Evolutionary conservation across 805 yeast species (phyloP), one percentile per base, ranked within the genome.

Genomic region (Kodamaea kaohsiungensis): DNA sequence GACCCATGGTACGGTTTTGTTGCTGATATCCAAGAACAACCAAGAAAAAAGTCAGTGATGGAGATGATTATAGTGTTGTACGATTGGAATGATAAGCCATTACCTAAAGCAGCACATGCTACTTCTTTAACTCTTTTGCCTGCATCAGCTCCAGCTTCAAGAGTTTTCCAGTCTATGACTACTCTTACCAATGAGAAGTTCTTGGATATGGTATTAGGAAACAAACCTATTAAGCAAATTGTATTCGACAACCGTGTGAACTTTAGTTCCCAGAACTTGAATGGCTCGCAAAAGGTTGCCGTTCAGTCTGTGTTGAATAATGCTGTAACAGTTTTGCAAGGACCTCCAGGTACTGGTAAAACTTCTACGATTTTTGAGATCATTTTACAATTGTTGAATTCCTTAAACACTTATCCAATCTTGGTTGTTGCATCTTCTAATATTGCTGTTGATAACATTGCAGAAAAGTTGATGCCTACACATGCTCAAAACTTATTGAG

Each of bases 351-450:
- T 12, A 75, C 79, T 7, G 80, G 79, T 55, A 75, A 76, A 53
- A 76, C 80, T 0, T 73, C 78, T 0, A 74, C 79, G 0, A 75
- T 74, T 52, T 74, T 65, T 55, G 79, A 74, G 54, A 69, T 75
- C 60, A 71, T 83, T 54, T 61, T 84, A 43, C 86, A 85, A 61
- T 72, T 85, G 54, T 70, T 86, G 52, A 79, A 77, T 43, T 81
- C 81, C 47, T 73, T 82, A 58, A 75, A 80, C 61, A 76, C 84
- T 1, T 83, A 76, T 60, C 91, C 91, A 1, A 83, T 87, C 43
- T 70, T 86, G 53, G 89, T 87, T 53, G 89, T 85, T 49, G 91
- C 92, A 1, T 88, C 90, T 1, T 85, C 90, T 1, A 87, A 87
- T 61, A 83, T 86, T 62, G 91, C 91, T 2, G 85, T 86, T 61